Conservation (phyloP, 2,329 filamentous ascomycete genomes). For the Fusarium sp. region DNA sequence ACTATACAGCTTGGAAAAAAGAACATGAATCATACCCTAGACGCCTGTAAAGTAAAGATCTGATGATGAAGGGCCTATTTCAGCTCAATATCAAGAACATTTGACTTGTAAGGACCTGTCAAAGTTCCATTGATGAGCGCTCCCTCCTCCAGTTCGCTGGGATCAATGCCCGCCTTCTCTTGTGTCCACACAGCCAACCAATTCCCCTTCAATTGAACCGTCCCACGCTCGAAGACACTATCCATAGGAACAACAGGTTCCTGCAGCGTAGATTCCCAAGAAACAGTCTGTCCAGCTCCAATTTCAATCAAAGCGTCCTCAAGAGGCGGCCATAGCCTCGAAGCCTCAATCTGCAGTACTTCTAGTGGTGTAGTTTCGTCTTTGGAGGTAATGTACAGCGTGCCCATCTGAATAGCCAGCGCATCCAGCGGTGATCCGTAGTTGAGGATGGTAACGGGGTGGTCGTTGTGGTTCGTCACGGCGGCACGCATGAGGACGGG, state of each 20-base stretch:
- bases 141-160: slow-evolving; percentile 35
- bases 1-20: neutral
- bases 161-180: slow-evolving; percentile 40
- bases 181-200: slow-evolving; percentile 52
- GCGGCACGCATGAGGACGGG: slow-evolving; percentile 53
- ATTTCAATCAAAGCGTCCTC: slow-evolving; percentile 55
- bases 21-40: neutral
- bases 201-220: slow-evolving; percentile 52
- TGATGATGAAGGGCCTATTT: neutral
- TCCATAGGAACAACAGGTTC: slow-evolving; percentile 52
- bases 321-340: slow-evolving; percentile 56
- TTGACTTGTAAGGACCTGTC: slow-evolving; percentile 39
- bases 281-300: slow-evolving; percentile 51
- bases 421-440: slow-evolving; percentile 61
- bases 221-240: slow-evolving; percentile 49
- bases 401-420: slow-evolving; percentile 55
- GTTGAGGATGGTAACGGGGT: slow-evolving; percentile 55
- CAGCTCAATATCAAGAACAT: slow-evolving; percentile 35
- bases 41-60: slow-evolving; percentile 6
- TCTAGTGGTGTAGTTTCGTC: slow-evolving; percentile 51
- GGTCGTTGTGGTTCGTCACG: slow-evolving; percentile 55
- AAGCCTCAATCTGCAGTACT: slow-evolving; percentile 53
- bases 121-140: slow-evolving; percentile 33
- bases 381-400: slow-evolving; percentile 55
- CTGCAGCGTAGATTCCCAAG: slow-evolving; percentile 53